A percentile compares a stretch with the other conserved stretches of the same genome.
phyloP scores from a whole-genome alignment of 352 stramenopile species.

The Globisporangium paddicum region DNA sequence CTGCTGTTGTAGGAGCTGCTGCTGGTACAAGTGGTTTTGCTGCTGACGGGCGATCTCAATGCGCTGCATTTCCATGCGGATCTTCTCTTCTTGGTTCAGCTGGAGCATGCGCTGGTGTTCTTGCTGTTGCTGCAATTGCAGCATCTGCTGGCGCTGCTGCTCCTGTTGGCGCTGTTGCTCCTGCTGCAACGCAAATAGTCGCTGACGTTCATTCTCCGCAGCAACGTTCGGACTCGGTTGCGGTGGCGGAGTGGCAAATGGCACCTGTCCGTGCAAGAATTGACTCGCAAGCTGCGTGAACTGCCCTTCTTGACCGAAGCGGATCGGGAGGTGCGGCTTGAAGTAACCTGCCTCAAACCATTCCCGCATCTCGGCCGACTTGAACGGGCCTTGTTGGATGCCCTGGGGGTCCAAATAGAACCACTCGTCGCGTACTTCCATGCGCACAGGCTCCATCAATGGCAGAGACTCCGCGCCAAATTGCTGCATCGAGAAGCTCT shows the following conservation, averaged over 20 bases:
- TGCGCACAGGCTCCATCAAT: constrained; percentile 21
- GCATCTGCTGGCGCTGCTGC: constrained; percentile 59
- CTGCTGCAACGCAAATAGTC: constrained; percentile 51
- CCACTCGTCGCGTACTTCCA: constrained; percentile 73
- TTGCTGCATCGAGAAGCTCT: constrained; percentile 24
- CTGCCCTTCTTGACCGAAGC: constrained; percentile 62
- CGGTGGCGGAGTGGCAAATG: constrained; percentile 44
- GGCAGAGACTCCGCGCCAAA: constrained; percentile 15
- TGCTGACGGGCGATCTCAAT: constrained; percentile 71
- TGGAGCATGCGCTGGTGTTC: constrained; percentile 69
- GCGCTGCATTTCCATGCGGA: constrained; percentile 78
- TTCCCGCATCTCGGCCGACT: constrained; percentile 83
- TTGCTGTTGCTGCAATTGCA: constrained; percentile 61
- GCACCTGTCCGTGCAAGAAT: constrained; percentile 64
- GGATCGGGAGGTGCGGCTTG: constrained; percentile 84
- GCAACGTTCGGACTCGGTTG: constrained; percentile 11
- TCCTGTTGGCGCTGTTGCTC: constrained; percentile 54
- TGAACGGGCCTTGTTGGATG: constrained; percentile 81
- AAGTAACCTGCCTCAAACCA: constrained; percentile 90
- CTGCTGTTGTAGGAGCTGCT: constrained; percentile 47
- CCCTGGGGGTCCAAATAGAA: constrained; percentile 86
- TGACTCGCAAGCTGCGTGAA: constrained; percentile 78
- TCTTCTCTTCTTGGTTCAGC: constrained; percentile 70
- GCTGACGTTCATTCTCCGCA: constrained; percentile 40
- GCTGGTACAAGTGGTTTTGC: constrained; percentile 51